Conservation (phyloP, 2,329 filamentous ascomycete species). For the Saccharata proteae region DNA sequence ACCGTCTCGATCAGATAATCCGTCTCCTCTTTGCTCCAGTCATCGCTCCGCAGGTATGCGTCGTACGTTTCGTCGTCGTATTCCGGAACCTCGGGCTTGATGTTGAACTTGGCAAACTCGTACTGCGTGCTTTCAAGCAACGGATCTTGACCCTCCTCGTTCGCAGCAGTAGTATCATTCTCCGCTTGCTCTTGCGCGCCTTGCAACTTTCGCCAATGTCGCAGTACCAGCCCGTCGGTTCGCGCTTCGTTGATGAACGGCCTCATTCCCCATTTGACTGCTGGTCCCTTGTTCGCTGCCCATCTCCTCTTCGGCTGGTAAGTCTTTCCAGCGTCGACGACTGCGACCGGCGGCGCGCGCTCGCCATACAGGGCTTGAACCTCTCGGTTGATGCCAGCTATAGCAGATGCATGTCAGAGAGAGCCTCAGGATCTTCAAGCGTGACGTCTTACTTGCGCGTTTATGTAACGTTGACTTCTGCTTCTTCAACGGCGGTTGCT, state of each 20-base stretch:
- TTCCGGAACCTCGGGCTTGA: conserved; percentile 62
- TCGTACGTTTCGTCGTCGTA: conserved; percentile 86
- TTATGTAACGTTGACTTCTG: conserved; percentile 7
- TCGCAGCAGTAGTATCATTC: conserved; percentile 15
- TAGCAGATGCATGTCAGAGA: conserved; percentile 5
- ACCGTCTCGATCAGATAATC: conserved; percentile 74
- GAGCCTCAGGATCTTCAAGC: not conserved
- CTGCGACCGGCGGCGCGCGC: conserved; percentile 27
- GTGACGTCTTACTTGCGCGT: conserved; percentile 2
- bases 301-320: conserved; percentile 23
- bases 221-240: conserved; percentile 55
- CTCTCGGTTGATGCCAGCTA: conserved; percentile 29
- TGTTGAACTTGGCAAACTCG: conserved; percentile 76
- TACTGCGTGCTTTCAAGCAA: conserved; percentile 38
- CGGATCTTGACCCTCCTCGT: conserved; percentile 13
- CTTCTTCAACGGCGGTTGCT: conserved; percentile 7
- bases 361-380: conserved; percentile 29
- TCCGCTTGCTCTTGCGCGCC: not conserved
- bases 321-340: conserved; percentile 28
- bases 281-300: conserved; percentile 23
- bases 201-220: conserved; percentile 65
- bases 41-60: conserved; percentile 55
- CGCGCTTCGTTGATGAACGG: conserved; percentile 71
- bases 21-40: conserved; percentile 89
- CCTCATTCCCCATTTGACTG: conserved; percentile 26